Conservation (phyloP, 768 basidiomycete species). For the Glaciozyma antarctica region DNA sequence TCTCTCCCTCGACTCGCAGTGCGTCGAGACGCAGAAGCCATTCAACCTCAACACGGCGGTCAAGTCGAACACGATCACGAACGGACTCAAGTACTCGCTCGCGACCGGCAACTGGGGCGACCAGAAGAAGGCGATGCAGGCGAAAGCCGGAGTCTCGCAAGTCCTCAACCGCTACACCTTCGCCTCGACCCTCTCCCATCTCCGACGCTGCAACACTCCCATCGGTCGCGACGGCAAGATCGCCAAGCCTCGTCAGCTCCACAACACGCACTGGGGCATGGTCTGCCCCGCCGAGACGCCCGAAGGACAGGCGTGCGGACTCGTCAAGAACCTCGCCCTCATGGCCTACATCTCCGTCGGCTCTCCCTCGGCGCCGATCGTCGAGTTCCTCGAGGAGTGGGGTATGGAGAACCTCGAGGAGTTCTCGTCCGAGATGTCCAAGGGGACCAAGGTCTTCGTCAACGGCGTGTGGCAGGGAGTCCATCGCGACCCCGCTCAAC, state of each 20-base stretch:
- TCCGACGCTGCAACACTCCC: constrained; percentile 96
- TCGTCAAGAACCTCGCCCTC: constrained; percentile 94
- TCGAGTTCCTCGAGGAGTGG: constrained; percentile 98
- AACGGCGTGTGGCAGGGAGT: constrained; percentile 99
- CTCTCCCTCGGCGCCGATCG: constrained; percentile 86
- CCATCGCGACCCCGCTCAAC: constrained; percentile 83
- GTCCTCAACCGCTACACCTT: constrained; percentile 98
- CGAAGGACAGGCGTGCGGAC: constrained; percentile 97
- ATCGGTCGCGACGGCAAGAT: constrained; percentile 98
- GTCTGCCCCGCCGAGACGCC: constrained; percentile 99
- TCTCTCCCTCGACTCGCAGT: constrained; percentile 47
- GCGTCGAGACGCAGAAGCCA: constrained; percentile 90
- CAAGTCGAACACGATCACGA: constrained; percentile 93
- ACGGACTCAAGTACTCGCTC: constrained; percentile 93
- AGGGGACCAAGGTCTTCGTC: constrained; percentile 83
- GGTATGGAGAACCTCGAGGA: constrained; percentile 90
- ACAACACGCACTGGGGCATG: constrained; percentile 99
- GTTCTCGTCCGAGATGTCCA: constrained; percentile 53
- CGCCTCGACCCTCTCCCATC: constrained; percentile 92
- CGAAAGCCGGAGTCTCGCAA: constrained; percentile 96
- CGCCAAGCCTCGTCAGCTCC: constrained; percentile 95
- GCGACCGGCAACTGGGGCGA: constrained; percentile 99
- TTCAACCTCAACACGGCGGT: constrained; percentile 86
- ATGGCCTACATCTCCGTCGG: constrained; percentile 98
- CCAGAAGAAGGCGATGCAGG: constrained; percentile 95